Base-by-base conservation (phyloP, 495 filamentous ascomycete species). In the Lentithecium fluviatile region DNA sequence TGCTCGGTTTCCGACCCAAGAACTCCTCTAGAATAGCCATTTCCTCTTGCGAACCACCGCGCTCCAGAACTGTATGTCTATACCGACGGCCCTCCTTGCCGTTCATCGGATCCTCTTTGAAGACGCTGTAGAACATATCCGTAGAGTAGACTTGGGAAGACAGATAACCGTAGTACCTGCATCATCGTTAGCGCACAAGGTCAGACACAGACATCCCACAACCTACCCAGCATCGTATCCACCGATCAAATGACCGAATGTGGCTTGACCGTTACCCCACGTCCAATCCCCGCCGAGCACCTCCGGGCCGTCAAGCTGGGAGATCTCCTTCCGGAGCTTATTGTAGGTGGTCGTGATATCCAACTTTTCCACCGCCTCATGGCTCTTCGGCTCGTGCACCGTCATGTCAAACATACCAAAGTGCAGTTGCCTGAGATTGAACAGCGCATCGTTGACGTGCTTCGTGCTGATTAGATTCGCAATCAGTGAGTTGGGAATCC, bases 81-180 rank as follows among this genome's bases (percentile, higher is more conserved):
- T 90, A 91, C 46, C 87, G 71, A 29, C 86, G 75, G 7, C 88
- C 88, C 67, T 88, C 78, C 45, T 73, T 76, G 21, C 72, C 75
- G 70, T 89, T 79, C 88, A 90, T 90, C 0, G 88, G 88, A 64
- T 88, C 75, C 58, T 77, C 75, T 75, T 84, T 85, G 74, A 91
- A 91, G n/a, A 83, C 81, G 0, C 80, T 77, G 71, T 88, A 85
- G 75, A 91, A 91, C 88, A 91, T 91, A 70, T 91, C 88, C 26
- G 82, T 77, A 11, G 82, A 84, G 74, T 88, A 90, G 45, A 90
- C 88, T 71, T 89, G 73, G n/a, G 64, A 71, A 23, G 73, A 76
- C 34, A 88, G 73, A 70, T 90, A 89, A 1, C 85, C 86, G 68
- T 88, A 89, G 72, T 88, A 69, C 4, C 62, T 67, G 37, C 13